Evolutionary conservation across 192 early-diverging fungal species (phyloP).

Genomic region (Mortierella claussenii): DNA sequence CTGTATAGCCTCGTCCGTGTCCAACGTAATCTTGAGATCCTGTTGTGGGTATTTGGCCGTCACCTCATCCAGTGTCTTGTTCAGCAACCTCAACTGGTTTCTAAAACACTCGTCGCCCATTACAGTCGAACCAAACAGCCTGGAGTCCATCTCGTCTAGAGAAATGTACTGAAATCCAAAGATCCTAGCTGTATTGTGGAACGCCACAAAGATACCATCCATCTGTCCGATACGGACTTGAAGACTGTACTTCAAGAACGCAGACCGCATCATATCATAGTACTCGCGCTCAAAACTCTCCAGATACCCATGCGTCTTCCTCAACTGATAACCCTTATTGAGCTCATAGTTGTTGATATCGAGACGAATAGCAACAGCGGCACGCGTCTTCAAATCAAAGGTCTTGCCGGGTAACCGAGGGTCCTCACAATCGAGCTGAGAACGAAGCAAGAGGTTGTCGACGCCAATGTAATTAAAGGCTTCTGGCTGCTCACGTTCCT

Average conservation of each 20-base stretch:
- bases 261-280: slow-evolving; percentile 92
- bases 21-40: slow-evolving; percentile 52
- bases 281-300: slow-evolving; percentile 93
- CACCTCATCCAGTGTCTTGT: slow-evolving; percentile 70
- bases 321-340: slow-evolving; percentile 77
- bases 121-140: slow-evolving; percentile 74
- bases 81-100: slow-evolving; percentile 68
- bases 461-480: slow-evolving; percentile 73
- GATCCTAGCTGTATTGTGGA: slow-evolving; percentile 89
- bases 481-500: slow-evolving; percentile 63
- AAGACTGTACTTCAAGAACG: slow-evolving; percentile 91
- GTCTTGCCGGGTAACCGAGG: slow-evolving; percentile 76
- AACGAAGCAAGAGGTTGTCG: slow-evolving; percentile 82
- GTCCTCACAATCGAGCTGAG: slow-evolving; percentile 91
- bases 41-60: slow-evolving; percentile 67
- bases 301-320: slow-evolving; percentile 69
- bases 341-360: slow-evolving; percentile 78
- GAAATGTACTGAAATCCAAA: slow-evolving; percentile 97
- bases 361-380: slow-evolving; percentile 83
- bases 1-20: slow-evolving; percentile 50
- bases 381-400: slow-evolving; percentile 95
- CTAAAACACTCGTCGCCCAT: slow-evolving; percentile 81
- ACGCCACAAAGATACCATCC: slow-evolving; percentile 94
- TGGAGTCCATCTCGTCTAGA: slow-evolving; percentile 82
- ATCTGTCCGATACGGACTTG: slow-evolving; percentile 94